These are phyloP conservation scores for Ustilago xerochloae DNA, from an alignment of 1,284 basidiomycete species.

Conservation along the genomic window DNA sequence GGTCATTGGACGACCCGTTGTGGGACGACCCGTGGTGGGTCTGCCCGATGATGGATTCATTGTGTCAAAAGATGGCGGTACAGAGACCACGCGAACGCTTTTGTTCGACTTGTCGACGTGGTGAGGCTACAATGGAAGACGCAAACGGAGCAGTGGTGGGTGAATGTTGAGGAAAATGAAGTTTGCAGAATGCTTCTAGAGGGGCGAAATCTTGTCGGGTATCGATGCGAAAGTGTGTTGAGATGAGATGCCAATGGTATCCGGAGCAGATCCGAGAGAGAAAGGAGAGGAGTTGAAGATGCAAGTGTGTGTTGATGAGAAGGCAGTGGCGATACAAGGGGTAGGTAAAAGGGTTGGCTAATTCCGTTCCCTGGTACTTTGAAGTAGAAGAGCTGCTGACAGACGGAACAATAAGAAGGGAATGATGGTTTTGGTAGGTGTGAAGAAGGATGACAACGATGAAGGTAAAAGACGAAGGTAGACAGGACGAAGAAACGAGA, in stretches of 20 bases:
- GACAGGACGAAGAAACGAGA: too few species aligned
- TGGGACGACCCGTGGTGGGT: conserved; percentile 42
- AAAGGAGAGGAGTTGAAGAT: too few species aligned
- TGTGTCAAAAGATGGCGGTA: background rate
- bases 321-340: background rate
- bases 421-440: too few species aligned
- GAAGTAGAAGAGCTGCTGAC: background rate
- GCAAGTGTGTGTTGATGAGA: too few species aligned
- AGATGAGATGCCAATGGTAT: conserved; percentile 2
- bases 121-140: too few species aligned
- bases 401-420: too few species aligned
- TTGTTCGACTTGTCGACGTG: too few species aligned
- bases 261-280: too few species aligned
- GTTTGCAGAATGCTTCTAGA: background rate
- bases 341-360: background rate
- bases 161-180: conserved; percentile 1
- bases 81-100: too few species aligned
- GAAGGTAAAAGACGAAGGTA: too few species aligned
- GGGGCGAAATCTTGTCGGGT: background rate
- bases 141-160: background rate
- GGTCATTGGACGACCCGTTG: conserved; percentile 36
- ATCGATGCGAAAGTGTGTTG: background rate
- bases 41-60: conserved; percentile 32
- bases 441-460: too few species aligned
- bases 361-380: too few species aligned